Base-by-base conservation (phyloP, 2,329 filamentous ascomycete species). In the Aspergillus fischeri region DNA sequence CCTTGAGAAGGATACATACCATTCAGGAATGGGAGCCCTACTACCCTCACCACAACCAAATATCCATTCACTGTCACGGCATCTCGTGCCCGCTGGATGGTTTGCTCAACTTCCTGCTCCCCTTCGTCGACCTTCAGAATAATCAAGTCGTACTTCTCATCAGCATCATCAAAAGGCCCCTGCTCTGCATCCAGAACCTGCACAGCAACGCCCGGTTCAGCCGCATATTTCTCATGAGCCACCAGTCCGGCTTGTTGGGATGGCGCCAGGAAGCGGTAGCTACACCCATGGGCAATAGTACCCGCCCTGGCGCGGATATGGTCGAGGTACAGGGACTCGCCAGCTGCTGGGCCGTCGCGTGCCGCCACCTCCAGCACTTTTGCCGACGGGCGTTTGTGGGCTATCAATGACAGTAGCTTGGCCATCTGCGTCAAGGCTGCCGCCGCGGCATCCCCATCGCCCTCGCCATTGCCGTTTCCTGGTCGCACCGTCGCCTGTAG, bases 201-300 rank as follows among this genome's bases (percentile, higher is more conserved):
- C 27, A 58, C 52, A 9, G 56, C 55, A 11, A 24, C 25, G 17
- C 55, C 49, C 6, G 10, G 17, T 45, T 51, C 28, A 41, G 24
- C 29, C 2, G 14, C 35, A 9, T 55, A 51, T 35, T 48, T 25
- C 17, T 51, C 21, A 11, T 51, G 20, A 2, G 21, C 41, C 9
- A 49, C 17, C 14, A 55, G 25, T 10, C 38, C 51, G 10, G 28
- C 41, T 3, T 47, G n/a, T 49, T 55, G 38, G 9, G 32, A 38
- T 8, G 21, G 44, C 9, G 50, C 53, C 41, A 58, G n/a, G n/a
- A 27, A 58, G 21, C 56, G 38, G 24, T 53, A 58, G 45, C 17
- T 29, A 21, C 44, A 10, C 6, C 24, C 21, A 4, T 35, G 38
- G 2, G 24, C n/a, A 21, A 17, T 27, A 10, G 20, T 20, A 9